Percentiles rank a stretch among this genome's conserved stretches.
These are phyloP conservation scores for Metschnikowia hibisci DNA, from an alignment of 805 yeast species.

Conservation along the genomic window DNA sequence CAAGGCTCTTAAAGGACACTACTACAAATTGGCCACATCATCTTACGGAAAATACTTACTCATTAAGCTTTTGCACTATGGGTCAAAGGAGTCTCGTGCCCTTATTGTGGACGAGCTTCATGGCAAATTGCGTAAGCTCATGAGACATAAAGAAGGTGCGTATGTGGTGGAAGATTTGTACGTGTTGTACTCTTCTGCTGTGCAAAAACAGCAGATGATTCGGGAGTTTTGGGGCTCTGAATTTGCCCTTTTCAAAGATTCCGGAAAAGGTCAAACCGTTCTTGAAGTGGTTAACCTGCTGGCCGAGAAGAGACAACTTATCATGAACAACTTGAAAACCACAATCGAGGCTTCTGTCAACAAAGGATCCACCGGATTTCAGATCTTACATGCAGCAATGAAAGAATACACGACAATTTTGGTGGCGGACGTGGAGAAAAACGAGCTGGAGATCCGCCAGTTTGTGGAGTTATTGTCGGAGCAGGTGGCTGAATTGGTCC, in stretches of 20 bases:
- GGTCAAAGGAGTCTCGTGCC: slow-evolving; percentile 75
- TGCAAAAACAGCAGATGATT: slow-evolving; percentile 85
- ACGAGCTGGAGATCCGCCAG: slow-evolving; percentile 64
- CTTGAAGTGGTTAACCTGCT: slow-evolving; percentile 62
- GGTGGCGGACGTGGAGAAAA: slow-evolving; percentile 43
- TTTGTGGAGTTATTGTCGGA: slow-evolving; percentile 80
- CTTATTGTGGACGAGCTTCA: slow-evolving; percentile 78
- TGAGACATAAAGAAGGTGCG: slow-evolving; percentile 98
- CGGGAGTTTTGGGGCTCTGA: slow-evolving; percentile 97
- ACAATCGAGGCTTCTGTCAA: slow-evolving; percentile 88
- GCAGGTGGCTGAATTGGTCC: slow-evolving; percentile 91
- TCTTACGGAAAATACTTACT: slow-evolving; percentile 90
- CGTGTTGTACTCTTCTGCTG: slow-evolving; percentile 76
- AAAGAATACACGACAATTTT: slow-evolving; percentile 76
- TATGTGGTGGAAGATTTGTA: slow-evolving; percentile 92
- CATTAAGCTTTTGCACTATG: slow-evolving; percentile 87
- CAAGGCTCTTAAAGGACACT: slow-evolving; percentile 65
- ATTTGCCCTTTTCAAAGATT: slow-evolving; percentile 83
- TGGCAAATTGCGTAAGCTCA: slow-evolving; percentile 84
- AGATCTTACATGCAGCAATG: slow-evolving; percentile 94
- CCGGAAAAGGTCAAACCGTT: slow-evolving; percentile 59
- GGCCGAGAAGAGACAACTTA: slow-evolving; percentile 72
- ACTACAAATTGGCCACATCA: slow-evolving; percentile 79
- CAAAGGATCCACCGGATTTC: slow-evolving; percentile 95
- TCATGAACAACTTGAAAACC: slow-evolving; percentile 70